A percentile compares a stretch with the other conserved stretches of the same genome.
Evolutionary conservation across 2,329 filamentous ascomycete genomes (phyloP).

Genomic region (Cadophora sp.): DNA sequence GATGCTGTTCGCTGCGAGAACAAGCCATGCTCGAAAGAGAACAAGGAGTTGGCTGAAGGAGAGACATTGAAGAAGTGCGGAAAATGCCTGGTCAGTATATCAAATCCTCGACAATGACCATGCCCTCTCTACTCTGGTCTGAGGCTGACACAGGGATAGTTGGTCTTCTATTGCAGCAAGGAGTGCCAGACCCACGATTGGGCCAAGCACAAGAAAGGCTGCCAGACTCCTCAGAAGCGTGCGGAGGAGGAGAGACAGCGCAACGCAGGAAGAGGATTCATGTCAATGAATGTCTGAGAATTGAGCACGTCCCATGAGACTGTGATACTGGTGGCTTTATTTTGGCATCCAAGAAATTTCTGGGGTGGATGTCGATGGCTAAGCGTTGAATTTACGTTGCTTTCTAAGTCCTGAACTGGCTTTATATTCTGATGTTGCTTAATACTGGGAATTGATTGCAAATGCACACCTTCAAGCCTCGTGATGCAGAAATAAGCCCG

Average conservation of each 20-base stretch:
- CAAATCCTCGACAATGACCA: neutral
- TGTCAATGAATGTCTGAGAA: slow-evolving; percentile 13
- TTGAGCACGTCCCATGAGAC: neutral
- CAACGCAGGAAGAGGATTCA: slow-evolving; percentile 7
- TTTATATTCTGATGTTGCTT: too few relatives aligned
- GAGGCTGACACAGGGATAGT: neutral
- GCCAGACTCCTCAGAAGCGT: slow-evolving; percentile 21
- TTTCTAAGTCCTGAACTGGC: too few relatives aligned
- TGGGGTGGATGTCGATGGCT: neutral
- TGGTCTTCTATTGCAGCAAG: slow-evolving; percentile 15
- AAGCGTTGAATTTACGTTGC: neutral
- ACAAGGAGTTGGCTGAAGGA: slow-evolving; percentile 13
- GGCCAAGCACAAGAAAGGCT: slow-evolving; percentile 21
- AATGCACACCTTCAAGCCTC: too few relatives aligned
- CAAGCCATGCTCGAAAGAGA: slow-evolving; percentile 11
- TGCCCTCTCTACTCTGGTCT: neutral
- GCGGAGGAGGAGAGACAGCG: slow-evolving; percentile 9
- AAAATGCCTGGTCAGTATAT: slow-evolving; percentile 18
- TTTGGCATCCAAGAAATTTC: neutral
- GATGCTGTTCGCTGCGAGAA: slow-evolving; percentile 17
- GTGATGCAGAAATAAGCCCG: too few relatives aligned
- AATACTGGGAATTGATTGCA: too few relatives aligned
- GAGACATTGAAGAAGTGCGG: slow-evolving; percentile 18
- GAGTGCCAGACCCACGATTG: slow-evolving; percentile 19
- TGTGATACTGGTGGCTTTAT: neutral